These are phyloP conservation scores for Trypanosoma rangeli DNA, from an alignment of 208 protist species.

Conservation along the genomic window DNA sequence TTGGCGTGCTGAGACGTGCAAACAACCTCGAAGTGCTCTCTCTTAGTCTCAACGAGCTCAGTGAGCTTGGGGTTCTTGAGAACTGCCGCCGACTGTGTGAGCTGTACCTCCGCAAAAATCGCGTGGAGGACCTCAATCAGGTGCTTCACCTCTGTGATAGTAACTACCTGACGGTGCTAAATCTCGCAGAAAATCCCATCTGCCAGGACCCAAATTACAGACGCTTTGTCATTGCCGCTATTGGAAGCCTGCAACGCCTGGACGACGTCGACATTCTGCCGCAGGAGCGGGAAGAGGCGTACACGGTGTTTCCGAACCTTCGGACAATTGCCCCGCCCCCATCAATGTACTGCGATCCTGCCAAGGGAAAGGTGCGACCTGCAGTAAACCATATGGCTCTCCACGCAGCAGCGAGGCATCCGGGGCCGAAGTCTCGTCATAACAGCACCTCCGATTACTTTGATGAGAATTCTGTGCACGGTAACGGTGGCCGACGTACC, in stretches of 20 bases:
- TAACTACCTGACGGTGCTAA: constrained; percentile 69
- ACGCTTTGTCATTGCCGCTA: constrained; percentile 83
- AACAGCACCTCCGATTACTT: background rate
- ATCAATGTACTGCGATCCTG: constrained; percentile 63
- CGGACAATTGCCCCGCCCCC: constrained; percentile 69
- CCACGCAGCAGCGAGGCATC: constrained; percentile 4
- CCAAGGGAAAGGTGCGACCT: constrained; percentile 37
- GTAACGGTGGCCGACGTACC: constrained; percentile 7
- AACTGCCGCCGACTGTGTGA: constrained; percentile 67
- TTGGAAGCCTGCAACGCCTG: constrained; percentile 62
- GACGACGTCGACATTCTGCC: constrained; percentile 76
- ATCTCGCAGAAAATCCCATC: constrained; percentile 85
- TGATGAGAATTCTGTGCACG: background rate
- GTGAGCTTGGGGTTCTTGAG: constrained; percentile 68
- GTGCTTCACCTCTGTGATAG: constrained; percentile 81
- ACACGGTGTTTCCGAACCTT: constrained; percentile 76
- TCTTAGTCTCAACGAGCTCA: constrained; percentile 87
- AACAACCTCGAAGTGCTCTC: constrained; percentile 79
- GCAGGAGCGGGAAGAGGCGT: constrained; percentile 63
- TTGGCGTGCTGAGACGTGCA: constrained; percentile 74
- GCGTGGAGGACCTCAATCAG: constrained; percentile 85
- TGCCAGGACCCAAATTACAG: constrained; percentile 86
- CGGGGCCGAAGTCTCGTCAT: background rate
- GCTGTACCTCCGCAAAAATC: constrained; percentile 86
- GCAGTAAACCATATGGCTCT: background rate